Conservation (phyloP, 345 rosid species). For the Brassica juncea region DNA sequence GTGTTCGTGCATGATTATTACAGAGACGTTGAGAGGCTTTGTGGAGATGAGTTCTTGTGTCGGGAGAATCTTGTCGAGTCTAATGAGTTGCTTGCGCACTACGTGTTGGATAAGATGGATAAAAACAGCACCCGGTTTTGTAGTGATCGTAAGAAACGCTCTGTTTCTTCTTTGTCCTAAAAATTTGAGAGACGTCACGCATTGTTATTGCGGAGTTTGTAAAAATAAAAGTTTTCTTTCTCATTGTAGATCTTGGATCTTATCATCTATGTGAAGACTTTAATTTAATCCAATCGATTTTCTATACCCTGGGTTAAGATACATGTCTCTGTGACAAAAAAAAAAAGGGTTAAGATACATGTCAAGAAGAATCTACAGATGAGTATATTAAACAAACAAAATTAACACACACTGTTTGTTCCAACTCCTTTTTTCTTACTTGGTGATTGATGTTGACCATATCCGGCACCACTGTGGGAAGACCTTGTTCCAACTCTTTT, state of each 20-base stretch:
- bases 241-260: neutral
- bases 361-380: neutral
- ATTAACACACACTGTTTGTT: neutral
- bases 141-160: conserved; percentile 36
- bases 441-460: neutral
- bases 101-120: conserved; percentile 78
- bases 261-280: neutral
- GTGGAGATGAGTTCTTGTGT: conserved; percentile 88
- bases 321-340: too few relatives aligned
- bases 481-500: too few relatives aligned
- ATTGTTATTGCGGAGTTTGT: conserved; percentile 43
- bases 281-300: neutral
- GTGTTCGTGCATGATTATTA: conserved; percentile 86
- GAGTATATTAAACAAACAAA: neutral
- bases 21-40: conserved; percentile 70
- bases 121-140: conserved; percentile 49
- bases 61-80: conserved; percentile 70
- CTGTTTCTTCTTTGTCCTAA: conserved; percentile 23
- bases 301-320: neutral
- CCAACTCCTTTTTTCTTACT: neutral
- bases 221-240: neutral
- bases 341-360: too few relatives aligned
- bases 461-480: neutral
- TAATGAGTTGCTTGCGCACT: conserved; percentile 77
- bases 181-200: neutral